Evolutionary conservation across 345 rosid genomes (phyloP).

Genomic region (Garcia nutans): DNA sequence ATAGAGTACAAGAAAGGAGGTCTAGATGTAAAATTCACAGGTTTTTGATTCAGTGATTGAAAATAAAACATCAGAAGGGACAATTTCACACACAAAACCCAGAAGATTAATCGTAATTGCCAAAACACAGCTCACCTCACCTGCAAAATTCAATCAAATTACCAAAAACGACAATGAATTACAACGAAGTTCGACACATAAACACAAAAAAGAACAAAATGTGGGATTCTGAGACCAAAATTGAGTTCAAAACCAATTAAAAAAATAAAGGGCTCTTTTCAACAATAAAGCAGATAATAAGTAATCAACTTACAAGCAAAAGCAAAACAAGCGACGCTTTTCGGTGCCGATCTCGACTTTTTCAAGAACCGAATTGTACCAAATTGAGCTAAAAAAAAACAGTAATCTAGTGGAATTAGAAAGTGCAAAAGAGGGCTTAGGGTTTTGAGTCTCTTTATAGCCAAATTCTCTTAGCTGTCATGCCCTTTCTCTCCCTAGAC

Average conservation of each 20-base stretch:
- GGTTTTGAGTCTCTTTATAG: constrained; percentile 10
- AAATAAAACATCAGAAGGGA: constrained; percentile 80
- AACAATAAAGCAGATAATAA: neutral
- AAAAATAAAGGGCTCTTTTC: neutral
- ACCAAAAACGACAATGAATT: neutral
- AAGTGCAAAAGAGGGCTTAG: neutral
- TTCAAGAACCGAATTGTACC: constrained; percentile 7
- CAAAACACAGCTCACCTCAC: constrained; percentile 7
- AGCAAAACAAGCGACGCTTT: constrained; percentile 12
- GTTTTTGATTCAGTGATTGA: constrained; percentile 51
- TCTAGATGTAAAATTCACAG: constrained; percentile 41
- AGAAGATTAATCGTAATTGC: neutral
- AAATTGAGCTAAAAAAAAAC: constrained; percentile 2
- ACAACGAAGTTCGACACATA: neutral
- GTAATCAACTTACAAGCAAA: constrained; percentile 21
- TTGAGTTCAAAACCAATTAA: neutral
- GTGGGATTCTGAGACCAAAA: neutral
- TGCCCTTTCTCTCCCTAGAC: constrained; percentile 10
- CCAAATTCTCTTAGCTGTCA: constrained; percentile 23
- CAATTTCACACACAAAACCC: constrained; percentile 28
- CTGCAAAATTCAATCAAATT: constrained; percentile 35
- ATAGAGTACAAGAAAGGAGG: constrained; percentile 46
- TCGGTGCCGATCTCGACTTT: constrained; percentile 29
- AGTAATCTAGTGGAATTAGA: neutral
- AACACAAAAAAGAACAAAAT: neutral